phyloP scores from a whole-genome alignment of 768 basidiomycete genomes.

The Cantharellus anzutake region DNA sequence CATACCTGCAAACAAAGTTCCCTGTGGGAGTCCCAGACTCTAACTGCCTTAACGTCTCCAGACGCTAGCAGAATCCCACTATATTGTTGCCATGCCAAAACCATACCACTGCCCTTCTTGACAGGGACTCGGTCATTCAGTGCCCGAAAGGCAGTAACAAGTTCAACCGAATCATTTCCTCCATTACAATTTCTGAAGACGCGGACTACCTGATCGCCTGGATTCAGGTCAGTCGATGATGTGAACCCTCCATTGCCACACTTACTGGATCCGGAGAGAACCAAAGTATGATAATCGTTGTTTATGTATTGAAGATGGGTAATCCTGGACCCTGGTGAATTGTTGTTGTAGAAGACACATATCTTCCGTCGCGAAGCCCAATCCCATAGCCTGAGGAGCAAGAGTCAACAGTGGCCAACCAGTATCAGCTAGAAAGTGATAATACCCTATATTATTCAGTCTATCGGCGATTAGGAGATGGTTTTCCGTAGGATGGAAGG shows the following conservation, averaged over 20 bases:
- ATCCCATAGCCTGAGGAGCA: conserved; percentile 64
- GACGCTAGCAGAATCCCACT: conserved; percentile 73
- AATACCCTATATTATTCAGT: conserved; percentile 62
- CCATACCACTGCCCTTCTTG: conserved; percentile 63
- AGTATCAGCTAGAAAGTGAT: neutral
- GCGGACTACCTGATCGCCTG: conserved; percentile 84
- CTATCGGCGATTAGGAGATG: conserved; percentile 79
- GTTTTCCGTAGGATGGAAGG: conserved; percentile 83
- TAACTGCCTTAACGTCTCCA: conserved; percentile 75
- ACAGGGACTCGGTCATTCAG: conserved; percentile 43
- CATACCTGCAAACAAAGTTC: conserved; percentile 59
- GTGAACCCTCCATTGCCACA: conserved; percentile 1
- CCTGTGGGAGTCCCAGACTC: conserved; percentile 89
- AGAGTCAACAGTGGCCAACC: conserved; percentile 1
- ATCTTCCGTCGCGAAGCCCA: conserved; percentile 70
- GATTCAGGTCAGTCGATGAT: neutral
- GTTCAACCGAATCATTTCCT: conserved; percentile 52
- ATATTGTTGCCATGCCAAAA: conserved; percentile 87
- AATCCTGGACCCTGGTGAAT: conserved; percentile 60
- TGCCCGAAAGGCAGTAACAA: conserved; percentile 88
- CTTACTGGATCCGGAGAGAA: conserved; percentile 72
- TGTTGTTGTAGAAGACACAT: conserved; percentile 77
- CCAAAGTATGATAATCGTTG: conserved; percentile 66
- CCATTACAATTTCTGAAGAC: conserved; percentile 87
- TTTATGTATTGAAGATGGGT: conserved; percentile 87